These are phyloP conservation scores for Castanopsis chinensis DNA, from an alignment of 306 rosid genomes.

Conservation along the genomic window DNA sequence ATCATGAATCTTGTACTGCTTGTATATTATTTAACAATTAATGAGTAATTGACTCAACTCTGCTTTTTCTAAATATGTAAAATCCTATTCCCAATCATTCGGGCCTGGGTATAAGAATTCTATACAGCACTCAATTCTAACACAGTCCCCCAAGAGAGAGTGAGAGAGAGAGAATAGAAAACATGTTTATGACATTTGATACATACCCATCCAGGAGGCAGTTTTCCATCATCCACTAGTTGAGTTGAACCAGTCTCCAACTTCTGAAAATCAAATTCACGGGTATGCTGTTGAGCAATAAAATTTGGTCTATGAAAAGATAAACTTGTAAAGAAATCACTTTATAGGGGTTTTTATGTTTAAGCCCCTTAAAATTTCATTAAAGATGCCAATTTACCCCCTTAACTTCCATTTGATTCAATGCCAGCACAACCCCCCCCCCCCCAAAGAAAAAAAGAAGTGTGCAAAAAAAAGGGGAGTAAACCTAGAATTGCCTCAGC, in stretches of 20 bases:
- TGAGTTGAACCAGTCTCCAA: slow-evolving; percentile 40
- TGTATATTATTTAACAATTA: neutral
- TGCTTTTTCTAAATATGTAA: neutral
- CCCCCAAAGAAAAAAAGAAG: no score
- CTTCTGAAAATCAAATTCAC: slow-evolving; percentile 48
- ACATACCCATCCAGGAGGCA: slow-evolving; percentile 87
- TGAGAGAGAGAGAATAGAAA: neutral
- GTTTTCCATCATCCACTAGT: slow-evolving; percentile 36
- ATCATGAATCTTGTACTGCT: neutral
- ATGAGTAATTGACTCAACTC: neutral
- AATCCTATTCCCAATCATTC: neutral
- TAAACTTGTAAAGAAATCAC: slow-evolving; percentile 3
- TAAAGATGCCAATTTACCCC: neutral
- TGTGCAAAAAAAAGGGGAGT: no score
- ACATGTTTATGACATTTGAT: slow-evolving; percentile 12
- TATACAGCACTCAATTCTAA: neutral
- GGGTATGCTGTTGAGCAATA: slow-evolving; percentile 20
- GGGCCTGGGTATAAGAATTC: neutral
- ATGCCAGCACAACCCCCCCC: neutral
- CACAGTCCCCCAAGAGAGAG: neutral
- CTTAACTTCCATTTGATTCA: neutral
- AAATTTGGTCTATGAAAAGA: slow-evolving; percentile 14
- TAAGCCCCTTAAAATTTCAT: neutral
- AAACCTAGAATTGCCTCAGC: no score
- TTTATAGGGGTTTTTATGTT: neutral